Evolutionary conservation across 2,329 filamentous ascomycete genomes (phyloP).

Genomic region (Sclerotinia sclerotiorum): DNA sequence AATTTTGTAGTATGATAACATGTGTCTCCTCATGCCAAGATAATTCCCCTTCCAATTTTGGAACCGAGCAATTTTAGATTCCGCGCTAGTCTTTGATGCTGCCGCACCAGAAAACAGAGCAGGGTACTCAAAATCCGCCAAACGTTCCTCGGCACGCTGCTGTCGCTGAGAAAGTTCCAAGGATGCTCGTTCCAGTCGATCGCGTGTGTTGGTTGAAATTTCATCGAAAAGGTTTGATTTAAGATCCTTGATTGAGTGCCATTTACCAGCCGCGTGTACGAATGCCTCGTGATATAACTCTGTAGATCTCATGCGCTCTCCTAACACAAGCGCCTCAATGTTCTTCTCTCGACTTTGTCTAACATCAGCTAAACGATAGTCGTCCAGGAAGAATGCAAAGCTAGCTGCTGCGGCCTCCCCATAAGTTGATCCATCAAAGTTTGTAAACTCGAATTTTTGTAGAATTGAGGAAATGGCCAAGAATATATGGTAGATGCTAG

Average conservation of each 20-base stretch:
- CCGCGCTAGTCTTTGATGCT: constrained; percentile 73
- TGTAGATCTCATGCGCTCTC: constrained; percentile 79
- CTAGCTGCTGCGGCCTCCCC: constrained; percentile 61
- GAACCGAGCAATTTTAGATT: constrained; percentile 78
- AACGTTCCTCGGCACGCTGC: constrained; percentile 65
- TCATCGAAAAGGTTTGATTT: constrained; percentile 67
- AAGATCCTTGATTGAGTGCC: constrained; percentile 67
- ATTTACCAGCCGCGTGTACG: constrained; percentile 85
- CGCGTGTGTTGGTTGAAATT: constrained; percentile 69
- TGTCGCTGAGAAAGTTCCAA: constrained; percentile 76
- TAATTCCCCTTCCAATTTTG: constrained; percentile 80
- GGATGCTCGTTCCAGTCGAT: constrained; percentile 78
- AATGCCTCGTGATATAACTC: constrained; percentile 89
- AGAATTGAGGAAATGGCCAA: constrained; percentile 55
- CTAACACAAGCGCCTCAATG: constrained; percentile 83
- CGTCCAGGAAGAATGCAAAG: constrained; percentile 74
- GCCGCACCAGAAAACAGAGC: constrained; percentile 85
- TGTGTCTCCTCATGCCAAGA: constrained; percentile 64
- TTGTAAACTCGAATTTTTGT: constrained; percentile 57
- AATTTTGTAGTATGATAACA: constrained; percentile 63
- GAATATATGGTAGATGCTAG: constrained; percentile 56
- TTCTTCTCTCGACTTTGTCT: constrained; percentile 83
- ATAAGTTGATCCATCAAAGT: constrained; percentile 57
- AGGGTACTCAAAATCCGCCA: constrained; percentile 91
- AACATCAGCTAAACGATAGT: constrained; percentile 76